A percentile compares a stretch with the other conserved stretches of the same genome.
These are phyloP conservation scores for Pseudomonodictys pantanalensis DNA, from an alignment of 495 filamentous ascomycete genomes.

Conservation along the genomic window DNA sequence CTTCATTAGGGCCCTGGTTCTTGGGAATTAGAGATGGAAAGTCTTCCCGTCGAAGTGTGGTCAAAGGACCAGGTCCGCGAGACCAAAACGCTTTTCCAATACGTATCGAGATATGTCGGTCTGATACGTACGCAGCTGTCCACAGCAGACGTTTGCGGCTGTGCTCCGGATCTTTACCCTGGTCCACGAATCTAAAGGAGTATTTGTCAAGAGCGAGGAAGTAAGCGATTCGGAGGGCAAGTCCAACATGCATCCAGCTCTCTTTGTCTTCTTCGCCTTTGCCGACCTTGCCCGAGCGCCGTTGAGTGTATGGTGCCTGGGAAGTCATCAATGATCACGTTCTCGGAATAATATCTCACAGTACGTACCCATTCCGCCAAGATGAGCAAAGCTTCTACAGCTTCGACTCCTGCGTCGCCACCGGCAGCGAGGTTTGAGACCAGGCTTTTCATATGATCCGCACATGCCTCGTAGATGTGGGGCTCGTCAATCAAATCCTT, in stretches of 20 bases:
- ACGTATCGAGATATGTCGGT: conserved; percentile 61
- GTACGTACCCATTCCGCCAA: conserved; percentile 66
- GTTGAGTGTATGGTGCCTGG: conserved; percentile 54
- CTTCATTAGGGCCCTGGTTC: conserved; percentile 51
- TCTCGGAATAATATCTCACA: too few relatives aligned
- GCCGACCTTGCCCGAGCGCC: conserved; percentile 54
- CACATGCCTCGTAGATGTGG: conserved; percentile 58
- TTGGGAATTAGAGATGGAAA: conserved; percentile 58
- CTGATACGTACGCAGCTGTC: conserved; percentile 64
- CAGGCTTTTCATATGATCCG: conserved; percentile 61
- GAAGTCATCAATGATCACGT: too few relatives aligned
- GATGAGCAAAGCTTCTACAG: conserved; percentile 61
- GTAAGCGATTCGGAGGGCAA: conserved; percentile 62
- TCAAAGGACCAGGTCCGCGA: conserved; percentile 61
- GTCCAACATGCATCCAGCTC: conserved; percentile 67
- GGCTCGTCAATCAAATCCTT: conserved; percentile 58
- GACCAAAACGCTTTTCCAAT: conserved; percentile 66
- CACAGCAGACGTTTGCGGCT: conserved; percentile 59
- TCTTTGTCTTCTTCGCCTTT: conserved; percentile 64
- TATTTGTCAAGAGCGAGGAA: conserved; percentile 60
- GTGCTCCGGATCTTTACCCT: conserved; percentile 45
- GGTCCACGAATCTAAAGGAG: conserved; percentile 53
- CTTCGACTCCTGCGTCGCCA: conserved; percentile 58
- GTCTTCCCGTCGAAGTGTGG: conserved; percentile 57
- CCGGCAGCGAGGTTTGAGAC: conserved; percentile 60